These are phyloP conservation scores for Fusarium equiseti DNA, from an alignment of 2,329 filamentous ascomycete species.

Conservation along the genomic window DNA sequence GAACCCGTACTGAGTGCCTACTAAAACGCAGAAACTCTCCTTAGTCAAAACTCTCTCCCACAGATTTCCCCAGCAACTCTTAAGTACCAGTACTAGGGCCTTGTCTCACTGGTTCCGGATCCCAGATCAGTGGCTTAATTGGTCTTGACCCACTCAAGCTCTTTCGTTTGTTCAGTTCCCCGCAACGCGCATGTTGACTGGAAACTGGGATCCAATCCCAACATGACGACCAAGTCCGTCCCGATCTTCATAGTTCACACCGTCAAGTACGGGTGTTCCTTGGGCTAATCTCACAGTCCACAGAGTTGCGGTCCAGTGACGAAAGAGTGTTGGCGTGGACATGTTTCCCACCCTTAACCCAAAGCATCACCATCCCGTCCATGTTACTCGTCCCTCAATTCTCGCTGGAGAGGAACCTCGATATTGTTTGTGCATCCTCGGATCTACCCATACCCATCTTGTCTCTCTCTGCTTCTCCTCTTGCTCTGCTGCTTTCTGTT, in stretches of 20 bases:
- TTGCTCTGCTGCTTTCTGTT: slow-evolving; percentile 18
- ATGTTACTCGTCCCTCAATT: slow-evolving; percentile 44
- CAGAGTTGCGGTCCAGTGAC: slow-evolving; percentile 34
- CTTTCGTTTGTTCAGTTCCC: slow-evolving; percentile 34
- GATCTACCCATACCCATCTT: slow-evolving; percentile 36
- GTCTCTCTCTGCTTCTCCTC: slow-evolving; percentile 22
- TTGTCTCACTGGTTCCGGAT: slow-evolving; percentile 39
- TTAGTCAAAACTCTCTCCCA: slow-evolving; percentile 18
- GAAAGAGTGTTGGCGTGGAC: slow-evolving; percentile 39
- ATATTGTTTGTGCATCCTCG: slow-evolving; percentile 38
- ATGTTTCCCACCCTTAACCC: slow-evolving; percentile 9
- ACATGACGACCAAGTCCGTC: slow-evolving; percentile 43
- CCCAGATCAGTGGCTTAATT: slow-evolving; percentile 43
- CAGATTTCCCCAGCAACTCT: slow-evolving; percentile 4
- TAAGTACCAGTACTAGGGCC: slow-evolving; percentile 24
- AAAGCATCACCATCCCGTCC: slow-evolving; percentile 20
- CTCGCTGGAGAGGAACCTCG: slow-evolving; percentile 43
- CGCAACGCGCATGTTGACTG: slow-evolving; percentile 36
- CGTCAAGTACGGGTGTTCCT: slow-evolving; percentile 38
- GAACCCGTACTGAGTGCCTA: neutral
- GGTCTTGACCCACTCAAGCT: slow-evolving; percentile 39
- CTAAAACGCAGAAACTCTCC: neutral
- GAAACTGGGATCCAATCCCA: slow-evolving; percentile 25
- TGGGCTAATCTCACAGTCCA: slow-evolving; percentile 42
- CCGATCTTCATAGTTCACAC: slow-evolving; percentile 48